Evolutionary conservation across 2,329 filamentous ascomycete species (phyloP).

Genomic region (Mollisiaceae sp.): DNA sequence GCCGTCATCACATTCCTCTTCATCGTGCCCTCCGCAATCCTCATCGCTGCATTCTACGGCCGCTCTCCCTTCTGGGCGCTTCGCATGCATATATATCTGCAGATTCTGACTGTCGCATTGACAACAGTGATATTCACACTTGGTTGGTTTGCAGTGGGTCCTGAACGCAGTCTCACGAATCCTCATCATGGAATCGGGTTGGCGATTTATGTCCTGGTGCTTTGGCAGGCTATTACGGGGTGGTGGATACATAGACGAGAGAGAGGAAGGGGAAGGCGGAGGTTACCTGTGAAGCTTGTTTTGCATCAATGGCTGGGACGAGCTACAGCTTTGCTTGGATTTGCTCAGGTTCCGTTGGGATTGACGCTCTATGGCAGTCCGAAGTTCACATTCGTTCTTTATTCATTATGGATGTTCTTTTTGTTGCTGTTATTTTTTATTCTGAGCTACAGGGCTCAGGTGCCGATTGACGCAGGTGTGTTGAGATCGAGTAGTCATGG

Average conservation of each 20-base stretch:
- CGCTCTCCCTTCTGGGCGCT: conserved; percentile 65
- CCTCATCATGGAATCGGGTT: conserved; percentile 86
- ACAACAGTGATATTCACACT: conserved; percentile 74
- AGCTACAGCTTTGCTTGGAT: conserved; percentile 76
- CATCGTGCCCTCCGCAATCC: conserved; percentile 74
- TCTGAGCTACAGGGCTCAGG: conserved; percentile 68
- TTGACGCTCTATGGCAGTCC: conserved; percentile 93
- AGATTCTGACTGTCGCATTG: conserved; percentile 71
- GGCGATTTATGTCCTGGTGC: conserved; percentile 74
- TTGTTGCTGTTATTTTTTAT: conserved; percentile 80
- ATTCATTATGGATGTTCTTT: conserved; percentile 75
- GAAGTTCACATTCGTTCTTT: conserved; percentile 82
- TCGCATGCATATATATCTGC: conserved; percentile 74
- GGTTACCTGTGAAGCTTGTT: conserved; percentile 39
- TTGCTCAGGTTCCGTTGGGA: conserved; percentile 86
- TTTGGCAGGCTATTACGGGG: conserved; percentile 74
- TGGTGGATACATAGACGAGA: conserved; percentile 56
- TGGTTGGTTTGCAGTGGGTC: conserved; percentile 80
- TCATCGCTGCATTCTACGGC: conserved; percentile 74
- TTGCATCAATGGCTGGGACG: conserved; percentile 90
- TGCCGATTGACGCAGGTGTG: conserved; percentile 50
- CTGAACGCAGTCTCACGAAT: conserved; percentile 73
- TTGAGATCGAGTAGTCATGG: conserved; percentile 50
- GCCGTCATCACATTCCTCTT: conserved; percentile 76
- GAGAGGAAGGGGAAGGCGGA: conserved; percentile 48